phyloP scores from a whole-genome alignment of 2,329 filamentous ascomycete genomes.

The Trichoderma guizhouense region DNA sequence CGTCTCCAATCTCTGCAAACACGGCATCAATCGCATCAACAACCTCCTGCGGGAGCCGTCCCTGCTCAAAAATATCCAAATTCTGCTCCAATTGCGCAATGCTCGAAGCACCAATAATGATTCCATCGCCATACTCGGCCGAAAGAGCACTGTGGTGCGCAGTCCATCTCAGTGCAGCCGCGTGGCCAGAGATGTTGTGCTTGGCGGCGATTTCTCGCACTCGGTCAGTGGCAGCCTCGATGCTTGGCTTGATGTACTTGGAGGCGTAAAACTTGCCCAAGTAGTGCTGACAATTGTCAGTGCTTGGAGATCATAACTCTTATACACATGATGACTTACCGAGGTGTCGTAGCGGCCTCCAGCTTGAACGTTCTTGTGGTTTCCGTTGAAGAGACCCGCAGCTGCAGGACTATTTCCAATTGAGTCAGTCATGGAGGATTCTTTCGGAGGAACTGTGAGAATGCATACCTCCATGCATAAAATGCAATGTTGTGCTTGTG shows the following conservation, averaged over 20 bases:
- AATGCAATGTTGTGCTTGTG: constrained; percentile 42
- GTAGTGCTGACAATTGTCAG: background rate
- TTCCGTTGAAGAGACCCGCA: constrained; percentile 3
- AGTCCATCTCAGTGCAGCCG: constrained; percentile 50
- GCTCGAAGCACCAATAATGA: constrained; percentile 51
- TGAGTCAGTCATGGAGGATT: background rate
- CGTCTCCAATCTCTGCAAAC: background rate
- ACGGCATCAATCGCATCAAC: constrained; percentile 21
- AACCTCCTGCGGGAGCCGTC: constrained; percentile 68
- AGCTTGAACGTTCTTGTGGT: constrained; percentile 6
- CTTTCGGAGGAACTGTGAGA: accelerated
- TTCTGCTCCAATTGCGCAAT: constrained; percentile 49
- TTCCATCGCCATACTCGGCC: constrained; percentile 42
- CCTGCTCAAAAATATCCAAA: constrained; percentile 50
- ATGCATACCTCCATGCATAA: constrained; percentile 38
- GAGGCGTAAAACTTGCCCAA: background rate
- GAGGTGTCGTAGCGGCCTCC: constrained; percentile 4
- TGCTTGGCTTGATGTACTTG: constrained; percentile 1
- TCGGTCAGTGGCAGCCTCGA: background rate
- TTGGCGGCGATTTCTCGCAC: background rate
- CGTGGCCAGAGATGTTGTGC: constrained; percentile 46
- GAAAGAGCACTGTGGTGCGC: constrained; percentile 58
- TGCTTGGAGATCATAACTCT: too few relatives aligned
- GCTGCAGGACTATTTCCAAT: background rate
- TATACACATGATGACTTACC: background rate